Evolutionary conservation across 2,329 filamentous ascomycete species (phyloP).

Genomic region (Hortaea werneckii): DNA sequence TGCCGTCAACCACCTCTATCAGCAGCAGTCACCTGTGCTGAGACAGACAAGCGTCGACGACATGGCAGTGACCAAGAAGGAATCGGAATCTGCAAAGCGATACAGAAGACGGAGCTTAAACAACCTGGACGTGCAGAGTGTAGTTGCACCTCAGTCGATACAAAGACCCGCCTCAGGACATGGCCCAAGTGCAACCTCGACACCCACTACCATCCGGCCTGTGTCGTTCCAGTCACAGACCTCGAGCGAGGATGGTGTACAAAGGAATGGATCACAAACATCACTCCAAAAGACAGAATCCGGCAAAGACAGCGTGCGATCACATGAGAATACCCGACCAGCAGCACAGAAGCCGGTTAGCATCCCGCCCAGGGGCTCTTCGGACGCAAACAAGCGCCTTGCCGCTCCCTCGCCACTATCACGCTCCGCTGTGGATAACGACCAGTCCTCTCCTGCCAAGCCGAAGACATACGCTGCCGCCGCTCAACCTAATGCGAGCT

Average conservation of each 20-base stretch:
- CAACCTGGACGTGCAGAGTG: conserved; percentile 43
- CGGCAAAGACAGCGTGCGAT: conserved; percentile 1
- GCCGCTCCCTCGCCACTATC: conserved; percentile 39
- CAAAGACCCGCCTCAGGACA: conserved; percentile 18
- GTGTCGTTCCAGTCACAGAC: conserved; percentile 23
- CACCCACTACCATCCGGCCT: conserved; percentile 22
- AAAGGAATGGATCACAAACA: conserved; percentile 8
- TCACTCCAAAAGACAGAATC: conserved; percentile 7
- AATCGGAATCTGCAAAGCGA: conserved; percentile 61
- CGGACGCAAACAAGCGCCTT: conserved; percentile 32
- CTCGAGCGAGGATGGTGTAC: conserved; percentile 25
- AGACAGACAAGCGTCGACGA: conserved; percentile 53
- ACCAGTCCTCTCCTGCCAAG: conserved; percentile 19
- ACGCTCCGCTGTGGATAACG: conserved; percentile 29
- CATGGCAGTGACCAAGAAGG: conserved; percentile 49
- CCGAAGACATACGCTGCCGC: conserved; percentile 23
- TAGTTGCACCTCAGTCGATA: no score
- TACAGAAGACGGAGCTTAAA: conserved; percentile 78
- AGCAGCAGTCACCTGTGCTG: conserved; percentile 14
- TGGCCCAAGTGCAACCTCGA: conserved; percentile 16
- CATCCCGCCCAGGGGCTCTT: conserved; percentile 25
- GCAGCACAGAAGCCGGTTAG: conserved; percentile 12
- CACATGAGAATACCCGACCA: conserved; percentile 11
- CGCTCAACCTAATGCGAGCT: conserved; percentile 16
- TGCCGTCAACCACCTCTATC: conserved; percentile 45